phyloP scores from a whole-genome alignment of 345 rosid genomes.

The Populus ilicifolia region DNA sequence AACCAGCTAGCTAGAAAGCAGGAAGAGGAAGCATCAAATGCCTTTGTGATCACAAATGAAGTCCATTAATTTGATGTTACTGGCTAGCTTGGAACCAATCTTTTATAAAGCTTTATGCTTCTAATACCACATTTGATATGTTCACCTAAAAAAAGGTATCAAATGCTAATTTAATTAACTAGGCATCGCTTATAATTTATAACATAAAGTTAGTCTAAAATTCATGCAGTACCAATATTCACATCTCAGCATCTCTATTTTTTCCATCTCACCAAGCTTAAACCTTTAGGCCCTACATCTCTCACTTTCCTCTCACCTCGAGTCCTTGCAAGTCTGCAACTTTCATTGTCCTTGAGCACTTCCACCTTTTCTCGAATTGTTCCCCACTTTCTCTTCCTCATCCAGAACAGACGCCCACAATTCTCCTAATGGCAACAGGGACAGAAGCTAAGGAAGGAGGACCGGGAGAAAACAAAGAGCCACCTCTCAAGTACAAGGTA shows the following conservation, averaged over 20 bases:
- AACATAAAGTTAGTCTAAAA: not conserved
- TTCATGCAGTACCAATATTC: not conserved
- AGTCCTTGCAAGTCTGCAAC: not conserved
- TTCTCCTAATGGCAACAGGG: slow-evolving; percentile 42
- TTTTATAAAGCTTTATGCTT: not conserved
- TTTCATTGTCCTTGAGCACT: slow-evolving; percentile 9
- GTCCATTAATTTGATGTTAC: not conserved
- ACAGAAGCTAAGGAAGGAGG: slow-evolving; percentile 3
- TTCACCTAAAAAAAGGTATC: not conserved
- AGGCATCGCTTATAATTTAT: not conserved
- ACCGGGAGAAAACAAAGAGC: slow-evolving; percentile 30
- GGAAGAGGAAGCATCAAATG: slow-evolving; percentile 4
- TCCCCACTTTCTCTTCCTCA: not conserved
- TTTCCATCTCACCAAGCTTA: slow-evolving; percentile 18
- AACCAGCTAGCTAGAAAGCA: not conserved
- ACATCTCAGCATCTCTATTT: not conserved
- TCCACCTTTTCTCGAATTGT: slow-evolving; percentile 1
- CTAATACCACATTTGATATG: not conserved
- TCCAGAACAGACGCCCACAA: not conserved
- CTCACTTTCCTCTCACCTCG: slow-evolving; percentile 9
- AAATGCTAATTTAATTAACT: slow-evolving; percentile 10
- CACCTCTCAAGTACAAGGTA: slow-evolving; percentile 66
- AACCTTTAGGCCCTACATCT: slow-evolving; percentile 17
- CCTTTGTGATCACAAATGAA: not conserved
- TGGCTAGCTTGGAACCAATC: not conserved